Evolutionary conservation across 169 alveolate species (phyloP).

Genomic region (Plasmodium gaboni): DNA sequence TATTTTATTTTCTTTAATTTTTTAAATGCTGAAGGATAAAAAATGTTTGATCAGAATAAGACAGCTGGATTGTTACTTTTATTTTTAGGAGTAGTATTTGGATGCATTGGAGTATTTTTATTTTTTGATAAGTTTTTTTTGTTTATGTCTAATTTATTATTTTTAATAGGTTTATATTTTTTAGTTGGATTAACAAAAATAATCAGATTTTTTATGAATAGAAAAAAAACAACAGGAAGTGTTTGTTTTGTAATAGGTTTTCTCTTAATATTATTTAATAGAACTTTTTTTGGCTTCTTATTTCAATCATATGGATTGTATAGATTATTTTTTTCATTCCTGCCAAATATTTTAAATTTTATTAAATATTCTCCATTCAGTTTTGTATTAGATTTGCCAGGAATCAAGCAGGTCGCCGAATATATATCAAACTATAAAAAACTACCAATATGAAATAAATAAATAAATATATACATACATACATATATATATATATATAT

Average conservation of each 20-base stretch:
- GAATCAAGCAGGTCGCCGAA: constrained; percentile 41
- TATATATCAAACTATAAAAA: constrained; percentile 32
- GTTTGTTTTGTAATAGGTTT: constrained; percentile 78
- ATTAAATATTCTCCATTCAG: constrained; percentile 81
- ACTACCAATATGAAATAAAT: constrained; percentile 41
- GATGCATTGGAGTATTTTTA: constrained; percentile 76
- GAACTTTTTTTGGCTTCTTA: constrained; percentile 77
- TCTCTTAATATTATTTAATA: constrained; percentile 47
- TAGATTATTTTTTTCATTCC: constrained; percentile 80
- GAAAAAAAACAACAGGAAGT: constrained; percentile 78
- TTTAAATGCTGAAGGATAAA: constrained; percentile 33
- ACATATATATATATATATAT: background rate
- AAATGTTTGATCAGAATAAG: constrained; percentile 65
- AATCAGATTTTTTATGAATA: constrained; percentile 76
- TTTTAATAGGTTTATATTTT: constrained; percentile 79
- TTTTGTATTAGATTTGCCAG: constrained; percentile 48
- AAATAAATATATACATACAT: background rate
- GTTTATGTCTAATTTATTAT: constrained; percentile 76
- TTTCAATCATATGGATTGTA: constrained; percentile 80
- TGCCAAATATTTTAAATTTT: constrained; percentile 81
- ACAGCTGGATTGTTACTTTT: constrained; percentile 52
- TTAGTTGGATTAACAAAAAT: constrained; percentile 82
- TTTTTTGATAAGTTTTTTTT: constrained; percentile 80
- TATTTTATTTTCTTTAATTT: background rate
- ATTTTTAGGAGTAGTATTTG: constrained; percentile 60